Evolutionary conservation across 1,284 basidiomycete genomes (phyloP), one percentile per base, ranked within the genome.

Genomic region (Abortiporus biennis): DNA sequence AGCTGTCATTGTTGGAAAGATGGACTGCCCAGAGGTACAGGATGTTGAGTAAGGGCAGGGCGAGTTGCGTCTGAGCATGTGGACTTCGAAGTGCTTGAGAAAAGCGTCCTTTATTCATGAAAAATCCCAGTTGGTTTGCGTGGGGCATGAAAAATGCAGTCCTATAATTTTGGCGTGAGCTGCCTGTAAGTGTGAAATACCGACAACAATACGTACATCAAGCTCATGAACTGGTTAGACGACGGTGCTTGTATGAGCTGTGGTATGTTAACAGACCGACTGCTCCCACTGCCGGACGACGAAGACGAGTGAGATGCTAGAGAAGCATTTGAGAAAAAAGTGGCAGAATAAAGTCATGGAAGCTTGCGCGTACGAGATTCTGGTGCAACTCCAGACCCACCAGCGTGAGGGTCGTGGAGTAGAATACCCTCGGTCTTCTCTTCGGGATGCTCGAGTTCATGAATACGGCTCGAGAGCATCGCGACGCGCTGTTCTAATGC

Each of bases 21-120:
- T 68, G 36, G 19, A 66, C 63, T 3, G 74, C 76, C 62, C 74
- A 70, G 2, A 78, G 60, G 50, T 72, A 77, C 8, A 72, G 64
- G 9, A 65, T 64, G 42, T 64, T 64, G 17, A 78, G 52, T 3
- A 79, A 66, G 11, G 69, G 69, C 65, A 11, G 69, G 60, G n/a
- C 76, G 76, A 15, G 37, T 12, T 36, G 45, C 15, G 22, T 24
- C 21, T 12, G 33, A 13, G 6, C 37, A 33, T 29, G 12, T 21
- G 36, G 37, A 19, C 34, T 21, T n/a, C 31, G 46, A 24, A 44
- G 38, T 39, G 35, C 15, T 25, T 24, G 29, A 11, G 36, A 35
- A 30, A 75, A 71, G 12, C 67, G 65, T 21, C 59, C 47, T 12
- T 62, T 51, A 47, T 70, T 61, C 21, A 77, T 65, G 53, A 76